phyloP scores from a whole-genome alignment of 1,139 yeast genomes.

The Torulaspora pretoriensis region DNA sequence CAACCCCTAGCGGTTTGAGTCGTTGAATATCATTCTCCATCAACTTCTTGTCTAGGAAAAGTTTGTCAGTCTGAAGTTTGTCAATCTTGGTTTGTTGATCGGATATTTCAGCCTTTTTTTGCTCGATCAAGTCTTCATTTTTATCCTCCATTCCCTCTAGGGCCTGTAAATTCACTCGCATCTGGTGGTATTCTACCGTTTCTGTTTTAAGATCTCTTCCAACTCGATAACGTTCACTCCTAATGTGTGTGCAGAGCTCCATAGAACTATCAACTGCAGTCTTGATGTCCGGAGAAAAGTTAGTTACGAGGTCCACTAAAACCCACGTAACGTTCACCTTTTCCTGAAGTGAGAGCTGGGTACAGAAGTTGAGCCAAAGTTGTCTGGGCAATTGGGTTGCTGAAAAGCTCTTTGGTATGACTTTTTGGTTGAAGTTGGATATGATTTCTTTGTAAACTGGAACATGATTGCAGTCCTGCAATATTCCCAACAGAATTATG shows the following conservation, averaged over 20 bases:
- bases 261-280: slow-evolving; percentile 32
- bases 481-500: slow-evolving; percentile 65
- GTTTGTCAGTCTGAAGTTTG: slow-evolving; percentile 45
- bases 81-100: slow-evolving; percentile 36
- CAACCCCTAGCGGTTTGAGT: slow-evolving; percentile 73
- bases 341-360: slow-evolving; percentile 27
- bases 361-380: slow-evolving; percentile 35
- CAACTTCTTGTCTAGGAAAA: slow-evolving; percentile 51
- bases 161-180: slow-evolving; percentile 12
- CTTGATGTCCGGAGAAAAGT: slow-evolving; percentile 34
- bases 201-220: slow-evolving; percentile 26
- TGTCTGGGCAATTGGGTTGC: slow-evolving; percentile 31
- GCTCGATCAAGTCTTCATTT: slow-evolving; percentile 5
- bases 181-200: slow-evolving; percentile 11
- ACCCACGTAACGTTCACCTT: slow-evolving; percentile 32
- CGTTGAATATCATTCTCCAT: slow-evolving; percentile 75
- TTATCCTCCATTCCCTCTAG: slow-evolving; percentile 4
- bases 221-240: slow-evolving; percentile 35
- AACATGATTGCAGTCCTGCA: slow-evolving; percentile 40
- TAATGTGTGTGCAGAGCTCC: slow-evolving; percentile 34
- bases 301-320: slow-evolving; percentile 31
- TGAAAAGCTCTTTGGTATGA: slow-evolving; percentile 28
- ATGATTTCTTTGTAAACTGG: slow-evolving; percentile 30
- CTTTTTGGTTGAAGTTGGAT: slow-evolving; percentile 21
- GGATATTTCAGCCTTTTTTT: slow-evolving; percentile 9